Percentiles rank a stretch among this genome's conserved stretches.
These are phyloP conservation scores for Aureobasidium namibiae DNA, from an alignment of 2,329 filamentous ascomycete genomes.

Conservation along the genomic window DNA sequence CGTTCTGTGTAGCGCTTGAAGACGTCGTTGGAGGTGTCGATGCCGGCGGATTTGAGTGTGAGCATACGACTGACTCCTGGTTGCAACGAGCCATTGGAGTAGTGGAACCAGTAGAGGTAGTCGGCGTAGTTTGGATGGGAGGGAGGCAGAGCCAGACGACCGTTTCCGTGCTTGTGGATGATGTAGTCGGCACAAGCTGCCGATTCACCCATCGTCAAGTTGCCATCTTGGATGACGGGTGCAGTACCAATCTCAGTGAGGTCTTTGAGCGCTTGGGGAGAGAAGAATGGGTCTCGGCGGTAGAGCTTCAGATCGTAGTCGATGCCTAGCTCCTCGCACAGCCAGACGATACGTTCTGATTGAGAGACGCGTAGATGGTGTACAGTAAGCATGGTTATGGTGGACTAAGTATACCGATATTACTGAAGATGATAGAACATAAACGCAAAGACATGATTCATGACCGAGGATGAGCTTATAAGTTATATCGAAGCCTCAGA, in stretches of 20 bases:
- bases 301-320: constrained; percentile 44
- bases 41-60: constrained; percentile 16
- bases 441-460: too few relatives aligned
- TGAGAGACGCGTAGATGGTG: constrained; percentile 40
- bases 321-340: constrained; percentile 56
- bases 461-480: too few relatives aligned
- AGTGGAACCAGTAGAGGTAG: constrained; percentile 60
- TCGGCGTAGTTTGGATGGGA: constrained; percentile 45
- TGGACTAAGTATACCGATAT: background rate
- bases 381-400: constrained; percentile 30
- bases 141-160: constrained; percentile 40
- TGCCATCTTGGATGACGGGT: constrained; percentile 51
- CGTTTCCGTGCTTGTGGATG: constrained; percentile 43
- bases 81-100: constrained; percentile 36
- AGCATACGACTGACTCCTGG: constrained; percentile 23
- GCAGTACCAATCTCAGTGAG: constrained; percentile 44
- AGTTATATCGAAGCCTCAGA: too few relatives aligned
- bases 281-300: constrained; percentile 35
- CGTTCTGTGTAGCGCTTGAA: constrained; percentile 27
- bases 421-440: background rate
- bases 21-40: constrained; percentile 24
- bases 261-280: constrained; percentile 23
- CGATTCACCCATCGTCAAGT: constrained; percentile 49
- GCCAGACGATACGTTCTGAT: constrained; percentile 56
- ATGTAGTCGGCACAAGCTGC: constrained; percentile 57